Evolutionary conservation across 768 basidiomycete genomes (phyloP), one percentile per base, ranked within the genome.

Genomic region (Paxillus ammoniavirescens): DNA sequence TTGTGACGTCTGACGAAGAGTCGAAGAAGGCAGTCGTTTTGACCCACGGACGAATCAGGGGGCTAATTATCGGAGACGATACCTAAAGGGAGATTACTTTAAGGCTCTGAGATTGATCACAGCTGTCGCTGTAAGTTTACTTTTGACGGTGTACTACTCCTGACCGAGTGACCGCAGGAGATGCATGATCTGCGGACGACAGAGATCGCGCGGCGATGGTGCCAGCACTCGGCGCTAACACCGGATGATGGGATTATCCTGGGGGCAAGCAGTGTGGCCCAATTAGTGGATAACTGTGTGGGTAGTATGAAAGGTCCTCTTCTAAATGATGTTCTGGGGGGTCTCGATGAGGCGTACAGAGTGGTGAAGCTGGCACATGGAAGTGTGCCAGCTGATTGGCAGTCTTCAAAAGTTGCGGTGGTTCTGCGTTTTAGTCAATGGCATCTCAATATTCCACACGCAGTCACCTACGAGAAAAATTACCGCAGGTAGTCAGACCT

Each of bases 301-400:
- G 67, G 71, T 47, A 63, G 62, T 53, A 75, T 75, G 63, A 75
- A 76, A 60, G 76, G 75, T 0, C 75, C 77, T 6, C 61, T 78
- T 23, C 75, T 76, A 2, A 69, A 77, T 17, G 75, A 75, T 23
- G 65, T 53, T 13, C 31, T 53, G 46, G 21, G 21, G 8, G 52
- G 28, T 8, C 38, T 53, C 26, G 46, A 53, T 21, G 72, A 79
- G 52, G 77, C 79, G 7, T 73, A 74, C 62, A 46, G 62, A 40
- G 67, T 73, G 49, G 73, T 75, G 12, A 60, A 62, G 36, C 21
- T 3, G 21, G 55, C 56, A 33, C 64, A 61, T 50, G 64, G 63
- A 38, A 70, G 65, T 53, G 63, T 58, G 18, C 65, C 69, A 14
- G 55, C 56, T 8, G 71, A 73, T 52, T 73, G 69, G 71, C 59